Evolutionary conservation across 116 monocot genomes (phyloP), one percentile per base, ranked within the genome.

Genomic region (Iris pallida): DNA sequence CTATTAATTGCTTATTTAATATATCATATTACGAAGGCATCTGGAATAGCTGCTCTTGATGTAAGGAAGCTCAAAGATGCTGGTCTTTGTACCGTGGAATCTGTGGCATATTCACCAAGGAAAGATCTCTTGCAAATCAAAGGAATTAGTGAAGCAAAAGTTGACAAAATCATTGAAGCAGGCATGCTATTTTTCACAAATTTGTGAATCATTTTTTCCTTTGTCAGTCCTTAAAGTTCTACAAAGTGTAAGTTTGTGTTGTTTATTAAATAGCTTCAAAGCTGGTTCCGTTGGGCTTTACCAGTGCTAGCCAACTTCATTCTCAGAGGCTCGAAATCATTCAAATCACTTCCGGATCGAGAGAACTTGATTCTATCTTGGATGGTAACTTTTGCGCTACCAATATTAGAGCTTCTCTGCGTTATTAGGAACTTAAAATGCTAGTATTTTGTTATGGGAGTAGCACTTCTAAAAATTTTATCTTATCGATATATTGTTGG

Each of bases 101-200:
- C 93, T 64, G 90, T 98, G 66, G 90, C 79, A 48, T 98, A 88
- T 69, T 84, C 93, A 16, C 93, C 98, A 69, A 83, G 98, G 59
- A 99, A 99, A 74, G 93, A 99, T 61, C 88, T 99, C 53, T 68
- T 99, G 65, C 98, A 86, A 84, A 90, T 99, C 49, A 99, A 99
- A 90, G 93, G 98, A 71, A 99, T 99, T 46, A 93, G 98, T 75
- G 98, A 99, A 63, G 90, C 98, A 11, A 93, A 99, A 82, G 98
- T 93, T 70, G 98, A 99, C 73, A 99, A 99, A 76, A 99, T 93
- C 75, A 90, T 99, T 75, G 98, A 93, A 84, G 98, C 98, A 84
- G 98, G 98, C 76, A 86, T 75, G 77, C 10, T 44, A n/a, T n/a
- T n/a, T n/a, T n/a, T n/a, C n/a, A n/a, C n/a, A n/a, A n/a, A n/a